Percentiles rank a stretch among this genome's conserved stretches.
phyloP scores from a whole-genome alignment of 371 early-diverging fungal species.

The Mucor piriformis region DNA sequence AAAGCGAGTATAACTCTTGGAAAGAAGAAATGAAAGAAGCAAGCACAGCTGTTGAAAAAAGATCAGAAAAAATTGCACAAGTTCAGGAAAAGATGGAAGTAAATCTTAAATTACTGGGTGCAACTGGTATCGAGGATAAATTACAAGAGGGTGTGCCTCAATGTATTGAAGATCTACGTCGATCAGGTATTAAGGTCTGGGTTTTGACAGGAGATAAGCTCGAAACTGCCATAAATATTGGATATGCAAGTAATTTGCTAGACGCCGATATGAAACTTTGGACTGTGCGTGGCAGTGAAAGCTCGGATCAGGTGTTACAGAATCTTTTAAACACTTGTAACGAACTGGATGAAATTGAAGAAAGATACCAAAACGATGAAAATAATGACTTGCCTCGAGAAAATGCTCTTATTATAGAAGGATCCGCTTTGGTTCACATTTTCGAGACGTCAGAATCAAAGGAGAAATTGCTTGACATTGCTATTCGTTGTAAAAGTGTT shows the following conservation, averaged over 20 bases:
- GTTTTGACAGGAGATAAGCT: constrained; percentile 99
- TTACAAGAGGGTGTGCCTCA: constrained; percentile 96
- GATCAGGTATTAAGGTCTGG: constrained; percentile 98
- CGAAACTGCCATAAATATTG: constrained; percentile 99
- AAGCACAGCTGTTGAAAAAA: constrained; percentile 70
- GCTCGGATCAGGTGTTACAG: constrained; percentile 40
- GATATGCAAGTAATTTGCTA: constrained; percentile 86
- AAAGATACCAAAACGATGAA: constrained; percentile 1
- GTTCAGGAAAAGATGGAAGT: constrained; percentile 81
- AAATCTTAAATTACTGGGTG: constrained; percentile 84
- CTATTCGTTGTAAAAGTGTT: constrained; percentile 84
- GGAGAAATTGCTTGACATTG: constrained; percentile 71
- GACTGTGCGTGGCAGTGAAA: constrained; percentile 62
- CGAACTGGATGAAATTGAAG: constrained; percentile 4
- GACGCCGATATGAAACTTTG: constrained; percentile 74
- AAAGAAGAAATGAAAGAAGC: constrained; percentile 69
- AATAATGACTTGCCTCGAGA: constrained; percentile 13
- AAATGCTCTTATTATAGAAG: constrained; percentile 90
- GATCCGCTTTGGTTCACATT: constrained; percentile 80
- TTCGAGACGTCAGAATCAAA: constrained; percentile 67
- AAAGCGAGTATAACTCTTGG: constrained; percentile 76
- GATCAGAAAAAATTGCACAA: constrained; percentile 72
- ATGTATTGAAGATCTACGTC: constrained; percentile 81
- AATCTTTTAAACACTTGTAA: constrained; percentile 47
- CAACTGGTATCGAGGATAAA: constrained; percentile 98